A percentile compares a stretch with the other conserved stretches of the same genome.
Evolutionary conservation across 768 basidiomycete genomes (phyloP).

Genomic region (Russula emetica): DNA sequence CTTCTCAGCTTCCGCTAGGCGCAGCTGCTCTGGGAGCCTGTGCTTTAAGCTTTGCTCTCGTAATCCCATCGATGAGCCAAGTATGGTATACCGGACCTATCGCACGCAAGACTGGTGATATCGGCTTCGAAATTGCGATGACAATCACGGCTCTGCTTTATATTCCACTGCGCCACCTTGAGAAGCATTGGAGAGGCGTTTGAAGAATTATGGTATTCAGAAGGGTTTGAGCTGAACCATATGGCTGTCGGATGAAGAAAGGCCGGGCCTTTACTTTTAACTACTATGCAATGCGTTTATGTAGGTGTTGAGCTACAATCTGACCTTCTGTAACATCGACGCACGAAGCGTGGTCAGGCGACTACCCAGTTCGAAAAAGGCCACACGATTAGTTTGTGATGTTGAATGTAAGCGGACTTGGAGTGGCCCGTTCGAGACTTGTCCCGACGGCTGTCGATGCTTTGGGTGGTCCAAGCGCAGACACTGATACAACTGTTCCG

Average conservation of each 20-base stretch:
- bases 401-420: too few relatives aligned
- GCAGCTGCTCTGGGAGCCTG: conserved; percentile 54
- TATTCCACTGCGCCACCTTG: conserved; percentile 46
- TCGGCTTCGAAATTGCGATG: conserved; percentile 64
- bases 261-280: neutral
- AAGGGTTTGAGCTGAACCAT: neutral
- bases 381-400: too few relatives aligned
- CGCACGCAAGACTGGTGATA: conserved; percentile 59
- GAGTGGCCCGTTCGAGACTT: too few relatives aligned
- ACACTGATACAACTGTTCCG: too few relatives aligned
- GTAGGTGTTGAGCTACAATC: neutral
- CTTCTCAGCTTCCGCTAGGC: conserved; percentile 54
- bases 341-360: too few relatives aligned
- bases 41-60: conserved; percentile 48
- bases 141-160: conserved; percentile 46
- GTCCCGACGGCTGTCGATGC: too few relatives aligned
- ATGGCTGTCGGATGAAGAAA: neutral
- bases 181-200: conserved; percentile 25
- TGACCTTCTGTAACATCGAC: too few relatives aligned
- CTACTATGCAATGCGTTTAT: neutral
- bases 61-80: conserved; percentile 67
- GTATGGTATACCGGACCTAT: conserved; percentile 69
- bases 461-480: too few relatives aligned
- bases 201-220: neutral
- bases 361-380: too few relatives aligned